Evolutionary conservation across 1,284 basidiomycete genomes (phyloP), one percentile per base, ranked within the genome.

Genomic region (Ceratobasidium theobromae): DNA sequence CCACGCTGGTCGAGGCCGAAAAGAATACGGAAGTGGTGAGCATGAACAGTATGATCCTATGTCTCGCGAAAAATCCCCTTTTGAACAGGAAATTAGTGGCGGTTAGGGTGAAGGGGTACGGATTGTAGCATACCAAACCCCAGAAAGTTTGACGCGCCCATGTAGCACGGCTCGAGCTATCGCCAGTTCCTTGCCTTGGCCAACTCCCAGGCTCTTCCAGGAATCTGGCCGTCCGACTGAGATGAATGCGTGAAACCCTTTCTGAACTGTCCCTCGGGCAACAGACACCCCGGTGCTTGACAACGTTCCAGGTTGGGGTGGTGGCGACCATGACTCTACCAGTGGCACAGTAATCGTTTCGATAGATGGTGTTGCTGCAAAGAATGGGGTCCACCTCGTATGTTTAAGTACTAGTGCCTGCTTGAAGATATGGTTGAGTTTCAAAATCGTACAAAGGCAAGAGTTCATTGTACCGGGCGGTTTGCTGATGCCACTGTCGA

Each of bases 311-410:
- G 58, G 23, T 23, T 33, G 46, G 27, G 46, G 40, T 11, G 32
- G 23, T 12, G 58, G 58, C 32, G 46, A 30, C 58, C 58, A 62
- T 12, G 21, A 38, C 28, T 51, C 48, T 25, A 62, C 30, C 8
- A 92, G 58, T 18, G 58, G 58, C 16, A 62, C 18, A n/a, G 21
- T 21, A 23, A 62, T 41, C n/a, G 58, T 62, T 27, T 51, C 46
- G 32, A 41, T n/a, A 16, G 3, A 21, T 11, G 58, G 8, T 23
- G 18, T n/a, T 3, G n/a, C 4, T 11, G 3, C 8, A 30, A 62
- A 27, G 41, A 52, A 30, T 6, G 58, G 48, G 23, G 52, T 62
- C 48, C 46, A 62, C 9, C 35, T 25, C 25, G 33, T n/a, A 6
- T 32, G 32, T 27, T 49, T 41, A 9, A 62, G 27, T 27, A 62